Percentiles rank a stretch among this genome's conserved stretches.
These are phyloP conservation scores for Chaetoceros muelleri DNA, from an alignment of 108 stramenopile species.

Conservation along the genomic window DNA sequence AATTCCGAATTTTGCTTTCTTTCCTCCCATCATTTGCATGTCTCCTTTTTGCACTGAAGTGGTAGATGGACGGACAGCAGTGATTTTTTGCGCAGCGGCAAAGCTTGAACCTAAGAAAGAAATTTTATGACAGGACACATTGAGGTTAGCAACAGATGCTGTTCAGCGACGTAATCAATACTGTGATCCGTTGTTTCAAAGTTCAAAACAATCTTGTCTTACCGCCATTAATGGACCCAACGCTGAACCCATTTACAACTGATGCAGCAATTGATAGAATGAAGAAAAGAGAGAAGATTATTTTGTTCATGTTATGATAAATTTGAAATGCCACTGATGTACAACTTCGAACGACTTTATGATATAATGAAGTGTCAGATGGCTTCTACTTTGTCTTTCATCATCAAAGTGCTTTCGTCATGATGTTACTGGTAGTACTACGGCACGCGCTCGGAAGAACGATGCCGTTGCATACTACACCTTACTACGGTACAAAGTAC, in stretches of 20 bases:
- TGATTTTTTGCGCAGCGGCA: slow-evolving; percentile 6
- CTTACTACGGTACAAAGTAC: too few species aligned
- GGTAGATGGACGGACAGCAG: neutral
- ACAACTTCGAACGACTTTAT: too few species aligned
- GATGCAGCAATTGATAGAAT: slow-evolving; percentile 1
- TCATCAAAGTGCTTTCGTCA: too few species aligned
- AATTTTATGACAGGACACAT: too few species aligned
- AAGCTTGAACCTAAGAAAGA: neutral
- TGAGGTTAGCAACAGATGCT: slow-evolving; percentile 54
- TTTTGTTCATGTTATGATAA: too few species aligned
- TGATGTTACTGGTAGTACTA: too few species aligned
- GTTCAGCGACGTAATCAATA: slow-evolving; percentile 84
- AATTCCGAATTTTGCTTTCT: slow-evolving; percentile 88
- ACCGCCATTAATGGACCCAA: slow-evolving; percentile 1
- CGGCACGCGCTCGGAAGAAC: too few species aligned
- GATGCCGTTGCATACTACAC: too few species aligned
- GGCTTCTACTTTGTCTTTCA: too few species aligned
- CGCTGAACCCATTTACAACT: neutral
- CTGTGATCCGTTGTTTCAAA: slow-evolving; percentile 56
- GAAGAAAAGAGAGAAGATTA: neutral
- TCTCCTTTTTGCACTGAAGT: neutral
- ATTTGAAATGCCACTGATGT: too few species aligned
- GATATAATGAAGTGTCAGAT: too few species aligned
- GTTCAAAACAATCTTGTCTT: too few species aligned
- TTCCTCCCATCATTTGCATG: slow-evolving; percentile 57